phyloP scores from a whole-genome alignment of 441 rosid species.

The Melastoma candidum region DNA sequence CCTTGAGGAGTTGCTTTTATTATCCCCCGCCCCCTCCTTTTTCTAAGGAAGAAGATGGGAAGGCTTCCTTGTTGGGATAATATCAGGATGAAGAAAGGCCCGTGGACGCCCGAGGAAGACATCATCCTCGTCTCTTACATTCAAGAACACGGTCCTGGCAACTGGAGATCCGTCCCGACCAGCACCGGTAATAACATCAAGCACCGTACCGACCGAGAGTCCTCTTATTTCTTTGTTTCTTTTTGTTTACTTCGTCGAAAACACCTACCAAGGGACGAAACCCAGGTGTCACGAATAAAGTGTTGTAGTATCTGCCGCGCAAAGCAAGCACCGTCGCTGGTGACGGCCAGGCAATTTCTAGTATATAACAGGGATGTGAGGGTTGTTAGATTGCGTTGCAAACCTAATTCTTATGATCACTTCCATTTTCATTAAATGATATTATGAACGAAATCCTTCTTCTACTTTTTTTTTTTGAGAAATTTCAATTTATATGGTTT shows the following conservation, averaged over 20 bases:
- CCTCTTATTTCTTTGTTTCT: neutral
- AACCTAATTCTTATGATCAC: too few species aligned
- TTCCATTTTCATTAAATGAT: neutral
- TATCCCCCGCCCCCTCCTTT: too few species aligned
- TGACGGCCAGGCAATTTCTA: too few species aligned
- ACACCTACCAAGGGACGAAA: too few species aligned
- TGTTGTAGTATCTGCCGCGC: too few species aligned
- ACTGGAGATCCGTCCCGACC: conserved; percentile 9
- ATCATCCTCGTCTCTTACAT: conserved; percentile 9
- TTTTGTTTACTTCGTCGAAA: neutral
- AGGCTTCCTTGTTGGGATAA: conserved; percentile 6
- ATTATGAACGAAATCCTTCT: neutral
- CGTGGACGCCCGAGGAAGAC: conserved; percentile 1
- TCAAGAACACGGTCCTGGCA: conserved; percentile 9
- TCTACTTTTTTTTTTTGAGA: neutral
- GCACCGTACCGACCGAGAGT: too few species aligned
- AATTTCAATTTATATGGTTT: too few species aligned
- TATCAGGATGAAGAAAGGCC: conserved; percentile 10
- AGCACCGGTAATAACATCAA: neutral
- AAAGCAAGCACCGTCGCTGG: too few species aligned
- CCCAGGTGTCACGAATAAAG: too few species aligned
- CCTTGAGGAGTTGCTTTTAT: too few species aligned
- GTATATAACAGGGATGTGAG: too few species aligned
- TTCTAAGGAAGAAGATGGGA: neutral
- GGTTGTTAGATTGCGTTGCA: too few species aligned